Conservation (phyloP, 345 rosid species). For the Zanthoxylum bungeanum region DNA sequence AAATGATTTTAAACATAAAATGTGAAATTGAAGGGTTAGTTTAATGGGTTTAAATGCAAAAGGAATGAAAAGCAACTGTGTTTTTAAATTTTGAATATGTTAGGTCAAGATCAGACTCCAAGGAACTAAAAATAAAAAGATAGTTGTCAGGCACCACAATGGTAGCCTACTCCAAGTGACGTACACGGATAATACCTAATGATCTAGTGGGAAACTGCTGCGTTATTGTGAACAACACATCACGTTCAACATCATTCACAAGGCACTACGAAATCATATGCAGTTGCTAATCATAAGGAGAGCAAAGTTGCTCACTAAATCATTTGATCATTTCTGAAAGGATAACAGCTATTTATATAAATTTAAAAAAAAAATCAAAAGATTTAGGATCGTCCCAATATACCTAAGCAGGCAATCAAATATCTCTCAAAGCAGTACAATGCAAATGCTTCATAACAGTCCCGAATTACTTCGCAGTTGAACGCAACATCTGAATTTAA, state of each 20-base stretch:
- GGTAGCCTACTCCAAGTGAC: neutral
- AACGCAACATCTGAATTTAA: conserved; percentile 88
- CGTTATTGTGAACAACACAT: too few relatives aligned
- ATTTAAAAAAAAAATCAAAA: neutral
- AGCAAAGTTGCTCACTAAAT: too few relatives aligned
- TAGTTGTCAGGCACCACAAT: neutral
- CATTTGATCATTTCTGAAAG: too few relatives aligned
- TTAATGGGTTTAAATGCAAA: neutral
- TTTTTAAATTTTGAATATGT: neutral
- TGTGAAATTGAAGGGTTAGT: neutral
- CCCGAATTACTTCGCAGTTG: conserved; percentile 91
- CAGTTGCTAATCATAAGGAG: too few relatives aligned
- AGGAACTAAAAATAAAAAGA: neutral
- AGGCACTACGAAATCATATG: too few relatives aligned
- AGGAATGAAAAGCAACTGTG: too few relatives aligned
- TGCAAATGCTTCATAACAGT: conserved; percentile 99
- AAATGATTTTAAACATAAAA: neutral
- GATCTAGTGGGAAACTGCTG: too few relatives aligned
- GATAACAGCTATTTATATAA: too few relatives aligned
- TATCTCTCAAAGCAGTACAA: conserved; percentile 98
- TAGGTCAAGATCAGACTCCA: neutral
- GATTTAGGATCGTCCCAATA: conserved; percentile 3
- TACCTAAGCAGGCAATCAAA: conserved; percentile 97
- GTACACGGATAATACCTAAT: neutral
- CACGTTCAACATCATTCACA: too few relatives aligned